A percentile compares a stretch with the other conserved stretches of the same genome.
phyloP scores from a whole-genome alignment of 2,329 filamentous ascomycete species.

The Microcyclosporella mali region DNA sequence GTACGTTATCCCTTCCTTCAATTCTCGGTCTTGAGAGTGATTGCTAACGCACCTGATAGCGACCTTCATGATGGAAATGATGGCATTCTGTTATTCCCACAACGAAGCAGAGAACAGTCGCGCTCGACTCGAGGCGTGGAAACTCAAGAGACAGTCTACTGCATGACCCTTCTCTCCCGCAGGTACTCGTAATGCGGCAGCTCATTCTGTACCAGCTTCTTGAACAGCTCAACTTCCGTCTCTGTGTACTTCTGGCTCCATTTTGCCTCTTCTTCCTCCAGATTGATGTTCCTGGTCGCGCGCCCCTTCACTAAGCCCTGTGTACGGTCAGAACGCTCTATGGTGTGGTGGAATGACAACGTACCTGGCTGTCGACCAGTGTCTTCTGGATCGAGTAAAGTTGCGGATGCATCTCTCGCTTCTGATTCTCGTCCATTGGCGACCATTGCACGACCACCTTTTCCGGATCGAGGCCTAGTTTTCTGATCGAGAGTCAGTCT shows the following conservation, averaged over 20 bases:
- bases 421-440: conserved; percentile 3
- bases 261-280: conserved; percentile 28
- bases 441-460: conserved; percentile 25
- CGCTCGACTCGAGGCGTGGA: not conserved
- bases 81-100: too few species aligned
- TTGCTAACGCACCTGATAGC: too few species aligned
- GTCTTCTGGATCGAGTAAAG: conserved; percentile 26
- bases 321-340: too few species aligned
- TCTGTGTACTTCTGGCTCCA: conserved; percentile 32
- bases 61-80: too few species aligned
- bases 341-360: too few species aligned
- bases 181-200: conserved; percentile 40
- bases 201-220: conserved; percentile 22
- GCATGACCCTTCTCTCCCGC: conserved; percentile 12
- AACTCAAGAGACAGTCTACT: too few species aligned
- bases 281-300: conserved; percentile 28
- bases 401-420: conserved; percentile 9
- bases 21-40: too few species aligned
- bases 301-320: conserved; percentile 32
- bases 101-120: not conserved
- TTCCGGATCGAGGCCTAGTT: conserved; percentile 31
- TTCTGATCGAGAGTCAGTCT: conserved; percentile 4
- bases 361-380: conserved; percentile 23
- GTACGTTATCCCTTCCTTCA: too few species aligned
- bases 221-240: conserved; percentile 11